Evolutionary conservation across 352 stramenopile species (phyloP).

Genomic region (Stephanocyclus meneghinianus): DNA sequence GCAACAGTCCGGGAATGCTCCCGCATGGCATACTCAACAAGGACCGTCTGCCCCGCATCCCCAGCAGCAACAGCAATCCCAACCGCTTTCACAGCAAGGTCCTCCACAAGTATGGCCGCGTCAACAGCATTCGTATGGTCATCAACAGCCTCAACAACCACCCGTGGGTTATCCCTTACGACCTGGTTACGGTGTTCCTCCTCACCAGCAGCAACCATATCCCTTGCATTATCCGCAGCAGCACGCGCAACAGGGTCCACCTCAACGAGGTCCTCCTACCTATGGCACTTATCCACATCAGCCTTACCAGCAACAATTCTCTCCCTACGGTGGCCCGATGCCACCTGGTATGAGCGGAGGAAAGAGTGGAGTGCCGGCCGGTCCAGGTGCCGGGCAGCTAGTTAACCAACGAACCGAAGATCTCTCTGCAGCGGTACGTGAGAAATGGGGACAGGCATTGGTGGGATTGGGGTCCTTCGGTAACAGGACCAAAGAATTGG

Average conservation of each 20-base stretch:
- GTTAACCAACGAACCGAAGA: slow-evolving; percentile 40
- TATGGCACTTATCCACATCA: slow-evolving; percentile 13
- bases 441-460: slow-evolving; percentile 49
- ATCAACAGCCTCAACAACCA: slow-evolving; percentile 10
- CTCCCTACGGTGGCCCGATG: not conserved
- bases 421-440: slow-evolving; percentile 29
- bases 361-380: not conserved
- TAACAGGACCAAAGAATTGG: slow-evolving; percentile 45
- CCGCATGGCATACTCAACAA: slow-evolving; percentile 12
- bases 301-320: slow-evolving; percentile 2
- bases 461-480: slow-evolving; percentile 39
- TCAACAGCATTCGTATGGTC: slow-evolving; percentile 5
- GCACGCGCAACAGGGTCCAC: not conserved
- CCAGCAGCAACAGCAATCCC: slow-evolving; percentile 24
- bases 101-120: slow-evolving; percentile 8
- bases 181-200: slow-evolving; percentile 16
- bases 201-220: slow-evolving; percentile 6
- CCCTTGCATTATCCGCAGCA: not conserved
- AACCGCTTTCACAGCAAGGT: slow-evolving; percentile 10
- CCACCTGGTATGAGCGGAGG: not conserved
- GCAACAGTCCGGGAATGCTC: not conserved
- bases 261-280: slow-evolving; percentile 7
- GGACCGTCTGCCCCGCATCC: not conserved
- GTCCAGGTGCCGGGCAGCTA: slow-evolving; percentile 35
- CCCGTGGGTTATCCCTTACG: slow-evolving; percentile 8